A percentile compares a stretch with the other conserved stretches of the same genome.
Evolutionary conservation across 2,329 filamentous ascomycete species (phyloP).

Genomic region (Xylaria sp.): DNA sequence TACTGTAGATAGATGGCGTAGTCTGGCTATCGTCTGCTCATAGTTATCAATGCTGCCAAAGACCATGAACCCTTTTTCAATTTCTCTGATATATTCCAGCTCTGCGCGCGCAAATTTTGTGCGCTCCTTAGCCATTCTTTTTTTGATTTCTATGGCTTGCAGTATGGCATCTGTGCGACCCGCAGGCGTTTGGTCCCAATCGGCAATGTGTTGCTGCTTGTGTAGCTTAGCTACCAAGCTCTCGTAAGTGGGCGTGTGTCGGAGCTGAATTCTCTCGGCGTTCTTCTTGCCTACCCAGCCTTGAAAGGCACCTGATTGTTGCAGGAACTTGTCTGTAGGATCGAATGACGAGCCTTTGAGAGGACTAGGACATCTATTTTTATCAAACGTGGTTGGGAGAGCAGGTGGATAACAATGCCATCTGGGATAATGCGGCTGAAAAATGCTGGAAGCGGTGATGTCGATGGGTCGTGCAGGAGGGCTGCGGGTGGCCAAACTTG

Average conservation of each 20-base stretch:
- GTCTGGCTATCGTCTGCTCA: conserved; percentile 30
- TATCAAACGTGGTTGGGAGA: conserved; percentile 27
- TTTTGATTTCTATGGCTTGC: conserved; percentile 14
- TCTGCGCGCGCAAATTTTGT: conserved; percentile 27
- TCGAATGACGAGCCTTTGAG: conserved; percentile 4
- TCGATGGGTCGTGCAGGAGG: conserved; percentile 19
- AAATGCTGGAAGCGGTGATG: conserved; percentile 1
- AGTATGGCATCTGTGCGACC: conserved; percentile 25
- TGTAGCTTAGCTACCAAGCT: conserved; percentile 23
- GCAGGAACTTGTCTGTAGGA: conserved; percentile 30
- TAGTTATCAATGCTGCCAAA: conserved; percentile 36
- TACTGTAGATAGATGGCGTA: conserved; percentile 16
- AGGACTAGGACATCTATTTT: not conserved
- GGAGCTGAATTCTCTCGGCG: conserved; percentile 29
- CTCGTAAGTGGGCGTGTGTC: conserved; percentile 23
- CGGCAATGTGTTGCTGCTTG: conserved; percentile 19
- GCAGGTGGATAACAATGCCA: conserved; percentile 36
- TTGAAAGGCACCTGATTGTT: conserved; percentile 37
- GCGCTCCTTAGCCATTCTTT: conserved; percentile 3
- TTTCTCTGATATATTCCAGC: conserved; percentile 33
- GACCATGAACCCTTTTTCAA: conserved; percentile 33
- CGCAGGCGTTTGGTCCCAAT: conserved; percentile 7
- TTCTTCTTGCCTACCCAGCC: conserved; percentile 36
- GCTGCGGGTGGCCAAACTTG: not conserved
- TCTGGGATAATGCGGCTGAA: conserved; percentile 27